These are phyloP conservation scores for Lenwebbia sp. DNA, from an alignment of 345 rosid genomes.

Conservation along the genomic window DNA sequence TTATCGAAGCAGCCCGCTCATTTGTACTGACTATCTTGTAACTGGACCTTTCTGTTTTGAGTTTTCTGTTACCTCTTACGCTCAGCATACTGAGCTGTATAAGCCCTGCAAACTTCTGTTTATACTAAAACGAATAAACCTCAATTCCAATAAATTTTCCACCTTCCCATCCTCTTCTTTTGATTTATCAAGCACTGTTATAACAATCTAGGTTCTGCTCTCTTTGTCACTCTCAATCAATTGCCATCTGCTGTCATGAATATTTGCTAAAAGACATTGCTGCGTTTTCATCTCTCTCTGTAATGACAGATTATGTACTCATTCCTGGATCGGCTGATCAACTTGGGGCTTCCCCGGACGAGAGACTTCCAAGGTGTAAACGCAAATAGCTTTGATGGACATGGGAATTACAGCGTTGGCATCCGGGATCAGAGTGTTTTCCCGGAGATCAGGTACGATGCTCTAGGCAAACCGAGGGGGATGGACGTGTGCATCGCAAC, in stretches of 20 bases:
- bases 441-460: conserved; percentile 71
- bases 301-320: conserved; percentile 69
- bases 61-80: not conserved
- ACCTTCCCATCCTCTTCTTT: not conserved
- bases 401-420: conserved; percentile 88
- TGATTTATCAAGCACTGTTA: not conserved
- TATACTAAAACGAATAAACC: not conserved
- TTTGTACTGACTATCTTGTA: not conserved
- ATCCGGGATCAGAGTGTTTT: conserved; percentile 77
- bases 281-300: not conserved
- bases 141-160: not conserved
- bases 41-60: not conserved
- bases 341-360: conserved; percentile 85
- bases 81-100: not conserved
- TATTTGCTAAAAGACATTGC: not conserved
- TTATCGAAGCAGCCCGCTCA: not conserved
- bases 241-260: not conserved
- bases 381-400: conserved; percentile 83
- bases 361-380: conserved; percentile 89
- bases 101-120: not conserved
- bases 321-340: conserved; percentile 83
- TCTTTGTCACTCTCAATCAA: not conserved
- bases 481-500: conserved; percentile 93
- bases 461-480: conserved; percentile 62
- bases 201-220: not conserved